Evolutionary conservation across 768 basidiomycete species (phyloP), one percentile per base, ranked within the genome.

Genomic region (Saitozyma sp.): DNA sequence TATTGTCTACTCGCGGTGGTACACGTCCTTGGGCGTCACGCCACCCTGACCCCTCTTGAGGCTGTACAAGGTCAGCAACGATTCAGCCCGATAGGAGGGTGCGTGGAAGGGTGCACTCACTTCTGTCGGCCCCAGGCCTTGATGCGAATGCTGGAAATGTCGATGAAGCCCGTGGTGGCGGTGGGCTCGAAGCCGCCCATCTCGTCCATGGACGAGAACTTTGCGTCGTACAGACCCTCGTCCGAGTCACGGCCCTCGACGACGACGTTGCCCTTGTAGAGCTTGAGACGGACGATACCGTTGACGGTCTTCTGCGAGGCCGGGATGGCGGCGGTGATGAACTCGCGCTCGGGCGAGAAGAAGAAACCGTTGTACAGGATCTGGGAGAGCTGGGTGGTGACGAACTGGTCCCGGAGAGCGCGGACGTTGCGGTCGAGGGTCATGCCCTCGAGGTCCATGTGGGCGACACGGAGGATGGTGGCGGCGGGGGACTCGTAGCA

Each of bases 281-380:
- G 82, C 80, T 92, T 91, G 71, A 99, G 81, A 60, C 89, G 85
- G 56, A 98, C 93, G 51, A 88, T 79, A 51, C 96, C 96, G 73
- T 97, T 98, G 68, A 99, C 96, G 29, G 93, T 96, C 80, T 90
- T 85, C 83, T 99, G 96, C 79, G 90, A 92, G 48, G 92, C 88
- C 5, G 93, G 92, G 76, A 98, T 92, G 58, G 90, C 86, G 74
- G 88, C 87, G 50, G 88, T 89, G 74, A 98, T 82, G 75, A 98
- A 98, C 82, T 97, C 96, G 68, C 95, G 86, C 82, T 98, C 96
- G 51, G 96, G 94, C n/a, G 93, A 95, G 85, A 97, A 99, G 87
- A 92, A 98, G 83, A 95, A 92, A 43, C 95, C 96, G 77, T 98
- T 97, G 84, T 99, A 98, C 53, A 99, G 83, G 75, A 99, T 94